Evolutionary conservation across 129 eudicot species (phyloP), one percentile per base, ranked within the genome.

Genomic region (Mikania micrantha): DNA sequence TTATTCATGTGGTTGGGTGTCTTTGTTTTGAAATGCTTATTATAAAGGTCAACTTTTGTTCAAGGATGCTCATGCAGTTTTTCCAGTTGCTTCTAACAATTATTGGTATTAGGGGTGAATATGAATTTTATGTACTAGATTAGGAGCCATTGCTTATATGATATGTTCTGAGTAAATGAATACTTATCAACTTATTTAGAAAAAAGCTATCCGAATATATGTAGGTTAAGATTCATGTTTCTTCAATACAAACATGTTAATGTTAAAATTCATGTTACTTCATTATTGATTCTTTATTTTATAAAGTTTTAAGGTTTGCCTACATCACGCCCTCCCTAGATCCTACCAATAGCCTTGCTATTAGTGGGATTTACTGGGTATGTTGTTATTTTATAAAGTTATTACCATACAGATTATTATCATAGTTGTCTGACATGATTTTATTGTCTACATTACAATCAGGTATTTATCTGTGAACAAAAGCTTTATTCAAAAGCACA

Each of bases 401-500:
- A 19, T 67, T 47, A 60, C 61, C 35, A 12, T 35, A 45, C 0
- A 17, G 9, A 34, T 62, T 63, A 58, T 56, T 68, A 49, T 41
- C 31, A 20, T 70, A 39, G 71, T 53, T 66, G 22, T 67, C 73
- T 79, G 70, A 74, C 59, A 9, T 25, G 44, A 74, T 73, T 48
- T 59, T 39, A 47, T 31, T 57, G 16, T 44, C 56, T 69, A 24
- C 42, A 19, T 57, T 34, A 75, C 67, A 69, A 57, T 73, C 77
- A 92, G 96, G 91, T 92, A 64, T 92, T 92, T 61, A 88, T 92
- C 9, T 92, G 96, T 73, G 98, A 92, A 72, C 98, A 92, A 73
- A 92, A 92, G 84, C 81, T 92, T 35, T 92, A 92, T 77, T 71
- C 89, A 4, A 88, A 85, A 73, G 85, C 85, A 29, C 96, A 92